Evolutionary conservation across 192 early-diverging fungal genomes (phyloP), one percentile per base, ranked within the genome.

Genomic region (Coemansia sp.): DNA sequence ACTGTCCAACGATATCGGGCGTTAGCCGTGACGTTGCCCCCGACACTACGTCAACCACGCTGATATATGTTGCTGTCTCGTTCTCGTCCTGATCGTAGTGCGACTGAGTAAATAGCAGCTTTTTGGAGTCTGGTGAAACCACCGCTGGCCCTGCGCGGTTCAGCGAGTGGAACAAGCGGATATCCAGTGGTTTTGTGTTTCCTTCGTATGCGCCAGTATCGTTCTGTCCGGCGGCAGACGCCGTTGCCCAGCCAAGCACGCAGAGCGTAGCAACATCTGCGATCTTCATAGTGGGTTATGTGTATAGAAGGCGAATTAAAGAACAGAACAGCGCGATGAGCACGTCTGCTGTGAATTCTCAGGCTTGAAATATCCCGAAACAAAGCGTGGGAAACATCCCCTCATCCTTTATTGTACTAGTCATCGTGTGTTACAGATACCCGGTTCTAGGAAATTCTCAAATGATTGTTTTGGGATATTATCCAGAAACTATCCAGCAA

Each of bases 101-200:
- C 33, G 53, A 48, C 28, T 72, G 66, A 10, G 70, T 66, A 31
- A 60, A 73, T 1, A 79, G 52, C 2, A 63, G 2, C 10, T 51
- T 61, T 33, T 63, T 68, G 2, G 42, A 33, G 55, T 79, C 76
- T 7, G 70, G 76, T 9, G 76, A 79, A 0, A 79, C 70, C 9
- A 62, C 28, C 0, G 70, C 67, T 2, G 52, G 15, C 18, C 67
- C 67, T 16, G 62, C 68, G 3, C 60, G 61, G 40, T 45, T 43
- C 15, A 79, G 67, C 6, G 70, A 70, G 37, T 67, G 59, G 56
- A 66, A 72, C 3, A 64, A 43, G 20, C 60, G 67, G 49, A 73
- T 67, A 31, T 68, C 67, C 21, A 79, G 64, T 1, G 76, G 76
- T 15, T 55, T 42, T n/a, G 45, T 67, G 49, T 66, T 70, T n/a